phyloP scores from a whole-genome alignment of 108 stramenopile species.

The Cafeteria roenbergensis region DNA sequence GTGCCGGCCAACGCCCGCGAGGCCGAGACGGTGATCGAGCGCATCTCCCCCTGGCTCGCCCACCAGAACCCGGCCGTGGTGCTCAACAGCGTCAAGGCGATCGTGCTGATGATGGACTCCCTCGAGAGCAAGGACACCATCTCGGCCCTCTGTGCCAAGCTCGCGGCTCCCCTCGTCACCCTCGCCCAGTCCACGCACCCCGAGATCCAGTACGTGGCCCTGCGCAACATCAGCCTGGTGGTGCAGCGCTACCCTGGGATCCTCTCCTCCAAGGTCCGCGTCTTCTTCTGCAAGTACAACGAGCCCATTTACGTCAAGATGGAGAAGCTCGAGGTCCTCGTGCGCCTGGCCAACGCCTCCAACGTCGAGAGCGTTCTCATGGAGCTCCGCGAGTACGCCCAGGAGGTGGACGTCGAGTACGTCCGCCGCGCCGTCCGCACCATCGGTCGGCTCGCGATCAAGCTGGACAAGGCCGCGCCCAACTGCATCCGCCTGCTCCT shows the following conservation, averaged over 20 bases:
- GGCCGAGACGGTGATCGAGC: constrained; percentile 94
- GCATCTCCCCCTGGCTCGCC: constrained; percentile 90
- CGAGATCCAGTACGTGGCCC: constrained; percentile 95
- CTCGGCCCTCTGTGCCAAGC: constrained; percentile 68
- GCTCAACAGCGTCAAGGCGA: constrained; percentile 94
- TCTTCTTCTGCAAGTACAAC: constrained; percentile 99
- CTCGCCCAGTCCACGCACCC: constrained; percentile 78
- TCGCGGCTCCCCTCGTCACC: constrained; percentile 96
- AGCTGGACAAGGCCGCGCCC: constrained; percentile 92
- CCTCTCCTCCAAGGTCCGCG: constrained; percentile 91
- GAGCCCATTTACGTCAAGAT: constrained; percentile 99
- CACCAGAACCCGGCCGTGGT: constrained; percentile 98
- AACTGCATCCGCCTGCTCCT: constrained; percentile 92
- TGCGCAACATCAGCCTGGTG: constrained; percentile 95
- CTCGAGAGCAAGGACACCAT: constrained; percentile 64
- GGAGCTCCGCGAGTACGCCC: constrained; percentile 95
- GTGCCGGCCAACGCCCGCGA: constrained; percentile 71
- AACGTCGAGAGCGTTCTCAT: constrained; percentile 85
- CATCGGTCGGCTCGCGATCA: constrained; percentile 94
- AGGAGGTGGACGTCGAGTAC: constrained; percentile 96
- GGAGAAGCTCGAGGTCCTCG: constrained; percentile 98
- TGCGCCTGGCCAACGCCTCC: constrained; percentile 80
- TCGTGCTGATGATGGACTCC: constrained; percentile 81
- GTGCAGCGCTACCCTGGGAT: constrained; percentile 88
- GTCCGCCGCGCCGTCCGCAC: constrained; percentile 89